Evolutionary conservation across 768 basidiomycete species (phyloP).

Genomic region (Daedaleopsis sinensis): DNA sequence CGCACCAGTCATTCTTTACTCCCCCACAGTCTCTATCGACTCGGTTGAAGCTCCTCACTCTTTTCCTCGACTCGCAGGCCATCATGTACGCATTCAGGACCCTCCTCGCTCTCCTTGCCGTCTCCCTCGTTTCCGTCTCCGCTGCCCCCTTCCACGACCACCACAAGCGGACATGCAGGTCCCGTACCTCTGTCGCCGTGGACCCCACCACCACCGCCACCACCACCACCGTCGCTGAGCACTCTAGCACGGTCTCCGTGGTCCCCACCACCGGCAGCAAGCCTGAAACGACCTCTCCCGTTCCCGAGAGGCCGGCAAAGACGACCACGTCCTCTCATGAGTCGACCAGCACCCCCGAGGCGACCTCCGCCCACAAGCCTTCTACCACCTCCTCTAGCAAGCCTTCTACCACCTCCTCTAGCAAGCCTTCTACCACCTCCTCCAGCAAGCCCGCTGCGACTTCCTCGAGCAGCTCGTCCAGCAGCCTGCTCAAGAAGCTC

Average conservation of each 20-base stretch:
- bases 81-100: constrained; percentile 17
- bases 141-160: constrained; percentile 16
- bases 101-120: constrained; percentile 16
- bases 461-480: background rate
- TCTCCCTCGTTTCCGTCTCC: constrained; percentile 13
- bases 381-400: constrained; percentile 5
- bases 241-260: background rate
- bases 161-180: constrained; percentile 14
- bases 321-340: too few species aligned
- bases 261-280: background rate
- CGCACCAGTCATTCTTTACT: constrained; percentile 20
- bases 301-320: constrained; percentile 4
- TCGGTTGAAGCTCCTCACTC: constrained; percentile 11
- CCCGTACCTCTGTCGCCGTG: background rate
- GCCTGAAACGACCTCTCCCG: background rate
- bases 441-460: constrained; percentile 1
- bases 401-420: constrained; percentile 7
- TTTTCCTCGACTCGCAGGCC: constrained; percentile 4
- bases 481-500: constrained; percentile 18
- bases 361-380: background rate
- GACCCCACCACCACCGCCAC: constrained; percentile 6
- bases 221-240: background rate
- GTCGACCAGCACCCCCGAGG: background rate
- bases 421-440: background rate
- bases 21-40: constrained; percentile 17